Percentiles rank a stretch among this genome's conserved stretches.
These are phyloP conservation scores for Metarhizium anisopliae DNA, from an alignment of 2,329 filamentous ascomycete genomes.

Conservation along the genomic window DNA sequence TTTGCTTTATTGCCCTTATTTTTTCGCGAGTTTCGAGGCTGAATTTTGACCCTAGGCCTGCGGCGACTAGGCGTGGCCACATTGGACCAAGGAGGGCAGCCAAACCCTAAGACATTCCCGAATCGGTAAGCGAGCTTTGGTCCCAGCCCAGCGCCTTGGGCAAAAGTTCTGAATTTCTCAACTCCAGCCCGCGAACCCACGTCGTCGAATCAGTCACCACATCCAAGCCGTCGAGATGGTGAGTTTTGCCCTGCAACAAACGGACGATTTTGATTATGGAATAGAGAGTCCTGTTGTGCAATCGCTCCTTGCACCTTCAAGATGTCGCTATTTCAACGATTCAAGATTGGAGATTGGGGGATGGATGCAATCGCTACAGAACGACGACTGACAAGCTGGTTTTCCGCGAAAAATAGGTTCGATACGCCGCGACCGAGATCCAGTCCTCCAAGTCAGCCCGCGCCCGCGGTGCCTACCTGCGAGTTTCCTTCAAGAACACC, in stretches of 20 bases:
- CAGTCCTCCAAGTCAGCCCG: constrained; percentile 87
- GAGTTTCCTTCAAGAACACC: constrained; percentile 99
- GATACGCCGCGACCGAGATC: constrained; percentile 90
- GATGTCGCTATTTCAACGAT: background rate
- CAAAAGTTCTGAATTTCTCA: constrained; percentile 40
- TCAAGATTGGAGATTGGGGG: background rate
- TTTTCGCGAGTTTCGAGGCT: background rate
- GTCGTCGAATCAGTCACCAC: constrained; percentile 46
- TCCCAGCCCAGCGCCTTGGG: constrained; percentile 25
- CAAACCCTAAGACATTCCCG: constrained; percentile 30
- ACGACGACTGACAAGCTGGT: constrained; percentile 15
- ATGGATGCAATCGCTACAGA: background rate
- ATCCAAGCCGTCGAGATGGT: constrained; percentile 49
- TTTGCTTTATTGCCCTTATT: background rate
- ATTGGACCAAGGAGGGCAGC: constrained; percentile 23
- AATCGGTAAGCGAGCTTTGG: constrained; percentile 37
- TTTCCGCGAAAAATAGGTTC: constrained; percentile 52
- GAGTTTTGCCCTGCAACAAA: constrained; percentile 23
- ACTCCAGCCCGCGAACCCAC: constrained; percentile 38
- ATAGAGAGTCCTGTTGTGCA: background rate
- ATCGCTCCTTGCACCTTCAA: background rate
- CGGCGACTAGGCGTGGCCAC: background rate
- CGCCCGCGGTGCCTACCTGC: constrained; percentile 96
- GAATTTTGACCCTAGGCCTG: background rate
- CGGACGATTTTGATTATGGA: background rate